Conservation (phyloP, 495 filamentous ascomycete genomes). For the Penicillium samsonianum region DNA sequence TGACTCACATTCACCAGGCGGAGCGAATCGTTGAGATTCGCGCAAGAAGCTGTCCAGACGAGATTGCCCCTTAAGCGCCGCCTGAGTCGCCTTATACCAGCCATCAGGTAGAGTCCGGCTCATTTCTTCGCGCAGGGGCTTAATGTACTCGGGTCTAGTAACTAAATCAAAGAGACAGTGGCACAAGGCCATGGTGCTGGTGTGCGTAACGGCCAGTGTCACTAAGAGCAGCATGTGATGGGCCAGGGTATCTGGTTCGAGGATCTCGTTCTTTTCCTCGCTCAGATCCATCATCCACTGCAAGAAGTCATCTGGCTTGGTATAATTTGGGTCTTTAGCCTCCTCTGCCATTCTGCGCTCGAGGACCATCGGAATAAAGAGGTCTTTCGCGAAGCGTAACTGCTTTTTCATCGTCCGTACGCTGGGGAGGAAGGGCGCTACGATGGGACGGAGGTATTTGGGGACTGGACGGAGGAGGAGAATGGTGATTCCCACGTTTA, state of each 20-base stretch:
- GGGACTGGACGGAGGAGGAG: constrained; percentile 38
- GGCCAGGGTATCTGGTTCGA: constrained; percentile 28
- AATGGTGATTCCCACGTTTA: constrained; percentile 45
- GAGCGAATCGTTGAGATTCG: constrained; percentile 39
- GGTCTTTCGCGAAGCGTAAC: constrained; percentile 25
- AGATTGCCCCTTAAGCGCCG: constrained; percentile 19
- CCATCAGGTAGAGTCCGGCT: constrained; percentile 22
- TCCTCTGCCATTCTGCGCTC: constrained; percentile 26
- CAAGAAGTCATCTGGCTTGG: constrained; percentile 40
- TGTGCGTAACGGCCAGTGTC: constrained; percentile 36
- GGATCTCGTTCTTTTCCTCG: constrained; percentile 22
- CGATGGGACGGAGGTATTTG: constrained; percentile 35
- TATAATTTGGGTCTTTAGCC: constrained; percentile 19
- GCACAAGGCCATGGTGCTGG: constrained; percentile 36
- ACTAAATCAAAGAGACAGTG: constrained; percentile 40
- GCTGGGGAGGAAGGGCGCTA: constrained; percentile 34
- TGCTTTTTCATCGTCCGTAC: constrained; percentile 28
- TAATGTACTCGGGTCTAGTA: constrained; percentile 30
- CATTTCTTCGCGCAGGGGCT: constrained; percentile 36
- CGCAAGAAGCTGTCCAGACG: constrained; percentile 42
- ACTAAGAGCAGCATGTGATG: constrained; percentile 33
- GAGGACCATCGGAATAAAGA: constrained; percentile 36
- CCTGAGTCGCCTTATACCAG: constrained; percentile 28
- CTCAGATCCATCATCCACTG: constrained; percentile 45
- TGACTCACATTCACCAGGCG: constrained; percentile 36